Percentiles rank a stretch among this genome's conserved stretches.
Evolutionary conservation across 2,329 filamentous ascomycete genomes (phyloP).

Genomic region (Trichoderma endophyticum): DNA sequence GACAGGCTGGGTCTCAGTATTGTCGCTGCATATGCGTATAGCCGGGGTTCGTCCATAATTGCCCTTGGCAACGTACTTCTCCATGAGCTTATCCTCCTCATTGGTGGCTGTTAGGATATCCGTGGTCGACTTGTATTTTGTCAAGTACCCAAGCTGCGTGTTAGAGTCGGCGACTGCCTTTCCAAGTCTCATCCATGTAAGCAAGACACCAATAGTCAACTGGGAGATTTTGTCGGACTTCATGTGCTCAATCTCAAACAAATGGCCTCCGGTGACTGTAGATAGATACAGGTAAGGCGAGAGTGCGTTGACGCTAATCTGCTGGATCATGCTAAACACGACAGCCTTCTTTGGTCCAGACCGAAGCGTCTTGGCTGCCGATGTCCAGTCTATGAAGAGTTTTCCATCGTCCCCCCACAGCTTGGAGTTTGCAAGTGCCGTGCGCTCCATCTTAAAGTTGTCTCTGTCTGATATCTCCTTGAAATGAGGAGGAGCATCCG

Average conservation of each 20-base stretch:
- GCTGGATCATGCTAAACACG: slow-evolving; percentile 43
- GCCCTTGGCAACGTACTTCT: neutral
- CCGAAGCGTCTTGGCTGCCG: slow-evolving; percentile 33
- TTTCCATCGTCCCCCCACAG: slow-evolving; percentile 33
- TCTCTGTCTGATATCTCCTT: slow-evolving; percentile 26
- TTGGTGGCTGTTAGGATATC: neutral
- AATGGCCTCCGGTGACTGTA: slow-evolving; percentile 40
- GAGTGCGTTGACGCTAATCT: slow-evolving; percentile 21
- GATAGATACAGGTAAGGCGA: slow-evolving; percentile 42
- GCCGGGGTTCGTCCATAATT: neutral
- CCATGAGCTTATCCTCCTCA: neutral
- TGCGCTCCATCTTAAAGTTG: slow-evolving; percentile 32
- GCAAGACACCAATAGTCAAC: slow-evolving; percentile 40
- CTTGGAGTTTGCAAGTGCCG: slow-evolving; percentile 16
- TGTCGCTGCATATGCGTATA: neutral
- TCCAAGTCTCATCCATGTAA: slow-evolving; percentile 43
- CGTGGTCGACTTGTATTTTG: slow-evolving; percentile 18
- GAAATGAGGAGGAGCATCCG: slow-evolving; percentile 48
- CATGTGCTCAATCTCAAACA: slow-evolving; percentile 32
- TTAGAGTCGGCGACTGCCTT: slow-evolving; percentile 18
- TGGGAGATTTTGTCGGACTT: slow-evolving; percentile 36
- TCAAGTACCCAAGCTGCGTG: slow-evolving; percentile 8
- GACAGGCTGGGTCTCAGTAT: slow-evolving; percentile 18
- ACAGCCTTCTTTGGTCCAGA: slow-evolving; percentile 38
- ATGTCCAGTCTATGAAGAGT: slow-evolving; percentile 45